Conservation (phyloP, 352 stramenopile species). For the Poterioochromonas sp. region DNA sequence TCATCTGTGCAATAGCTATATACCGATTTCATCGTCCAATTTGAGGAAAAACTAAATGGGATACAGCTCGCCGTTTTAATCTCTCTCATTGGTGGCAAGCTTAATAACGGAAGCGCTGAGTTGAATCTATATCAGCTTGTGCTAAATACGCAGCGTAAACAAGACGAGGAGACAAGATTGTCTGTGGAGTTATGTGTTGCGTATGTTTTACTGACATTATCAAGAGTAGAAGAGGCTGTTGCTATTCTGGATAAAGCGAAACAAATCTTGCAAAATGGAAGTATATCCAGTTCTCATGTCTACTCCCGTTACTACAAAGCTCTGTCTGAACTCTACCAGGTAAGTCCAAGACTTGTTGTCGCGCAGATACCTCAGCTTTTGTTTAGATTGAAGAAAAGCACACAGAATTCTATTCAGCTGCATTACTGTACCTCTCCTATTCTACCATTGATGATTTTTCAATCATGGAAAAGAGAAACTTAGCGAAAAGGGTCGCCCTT, state of each 20-base stretch:
- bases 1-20: slow-evolving; percentile 7
- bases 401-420: not conserved
- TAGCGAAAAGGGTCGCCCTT: not conserved
- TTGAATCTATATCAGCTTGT: not conserved
- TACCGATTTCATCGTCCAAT: not conserved
- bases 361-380: not conserved
- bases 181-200: not conserved
- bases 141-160: not conserved
- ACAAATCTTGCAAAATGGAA: not conserved
- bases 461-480: not conserved
- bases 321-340: not conserved
- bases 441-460: not conserved
- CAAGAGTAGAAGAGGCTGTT: not conserved
- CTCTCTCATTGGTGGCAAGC: not conserved
- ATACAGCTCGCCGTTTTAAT: not conserved
- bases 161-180: not conserved
- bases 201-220: not conserved
- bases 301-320: not conserved
- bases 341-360: not conserved
- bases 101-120: not conserved
- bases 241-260: not conserved
- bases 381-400: not conserved
- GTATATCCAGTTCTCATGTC: not conserved
- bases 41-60: not conserved
- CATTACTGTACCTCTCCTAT: not conserved